Base-by-base conservation (phyloP, 768 basidiomycete species). In the Ramaria rubella region DNA sequence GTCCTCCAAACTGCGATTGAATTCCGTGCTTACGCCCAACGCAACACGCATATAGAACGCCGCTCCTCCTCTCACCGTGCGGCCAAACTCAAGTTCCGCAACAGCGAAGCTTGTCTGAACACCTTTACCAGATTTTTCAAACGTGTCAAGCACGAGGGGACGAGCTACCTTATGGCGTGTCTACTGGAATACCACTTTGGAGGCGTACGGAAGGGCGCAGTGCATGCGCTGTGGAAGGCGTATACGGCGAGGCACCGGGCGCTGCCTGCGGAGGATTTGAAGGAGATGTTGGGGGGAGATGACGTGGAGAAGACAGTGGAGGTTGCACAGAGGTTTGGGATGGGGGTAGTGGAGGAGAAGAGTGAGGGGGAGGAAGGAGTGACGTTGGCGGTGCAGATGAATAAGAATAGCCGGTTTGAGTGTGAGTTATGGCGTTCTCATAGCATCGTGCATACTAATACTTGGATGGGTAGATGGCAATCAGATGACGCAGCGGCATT, bases 81-180 rank as follows among this genome's bases (percentile, higher is more conserved):
- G 59, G 36, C 55, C 64, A 56, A 54, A 64, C 55, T 40, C 42
- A 58, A 58, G 73, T 66, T 43, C 58, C 68, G 7, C 68, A 72
- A 46, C 63, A 70, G 42, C 63, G 67, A 56, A 65, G 65, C 9
- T 90, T 86, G 62, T 81, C 70, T 64, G 91, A 83, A 72, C 81
- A 59, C n/a, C 80, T 90, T 31, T 62, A 76, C 46, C 68, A 86
- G 60, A 58, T 81, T 59, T 83, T 94, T 62, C 84, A 86, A 49
- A 69, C 60, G 0, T 42, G 78, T 87, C 61, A 83, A 84, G 40
- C 81, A 77, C 52, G 70, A 75, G 1, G 70, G 83, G 14, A 88
- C 91, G 79, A 86, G 91, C 2, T 96, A 87, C 65, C 81, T 98
- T 24, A 81, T 96, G 24, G 91, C 89, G 0, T 96, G 93, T 65